Conservation (phyloP, 2,329 filamentous ascomycete genomes). For the Zelopaecilomyces penicillatus region DNA sequence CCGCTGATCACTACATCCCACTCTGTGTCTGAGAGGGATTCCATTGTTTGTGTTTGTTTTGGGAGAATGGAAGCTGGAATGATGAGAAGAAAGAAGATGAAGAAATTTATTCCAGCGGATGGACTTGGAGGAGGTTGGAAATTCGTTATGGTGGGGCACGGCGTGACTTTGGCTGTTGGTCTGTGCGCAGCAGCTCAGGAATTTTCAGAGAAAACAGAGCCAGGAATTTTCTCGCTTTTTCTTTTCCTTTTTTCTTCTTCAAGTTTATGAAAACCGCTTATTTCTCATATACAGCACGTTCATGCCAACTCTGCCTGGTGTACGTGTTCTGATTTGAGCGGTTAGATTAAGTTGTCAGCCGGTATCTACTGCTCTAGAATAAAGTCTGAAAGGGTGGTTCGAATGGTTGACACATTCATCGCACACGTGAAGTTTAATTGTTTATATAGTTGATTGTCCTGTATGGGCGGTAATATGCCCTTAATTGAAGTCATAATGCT, state of each 20-base stretch:
- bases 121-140: too few relatives aligned
- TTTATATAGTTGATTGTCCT: too few relatives aligned
- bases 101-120: constrained; percentile 9
- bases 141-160: constrained; percentile 8
- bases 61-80: constrained; percentile 8
- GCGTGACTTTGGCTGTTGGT: not conserved
- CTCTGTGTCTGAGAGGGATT: constrained; percentile 61
- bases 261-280: constrained; percentile 16
- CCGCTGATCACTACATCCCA: constrained; percentile 78
- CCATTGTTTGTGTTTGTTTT: constrained; percentile 42
- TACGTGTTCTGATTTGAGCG: constrained; percentile 48
- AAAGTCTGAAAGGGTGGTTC: constrained; percentile 71
- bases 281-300: constrained; percentile 17
- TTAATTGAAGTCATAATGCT: too few relatives aligned
- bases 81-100: constrained; percentile 8
- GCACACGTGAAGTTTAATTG: too few relatives aligned
- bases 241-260: constrained; percentile 17
- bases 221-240: constrained; percentile 16
- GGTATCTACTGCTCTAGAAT: constrained; percentile 87
- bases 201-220: constrained; percentile 11
- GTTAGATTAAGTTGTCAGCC: constrained; percentile 56
- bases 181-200: not conserved
- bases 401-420: constrained; percentile 65
- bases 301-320: constrained; percentile 19
- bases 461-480: too few relatives aligned